Conservation (phyloP, 768 basidiomycete genomes). For the Phanerodontia chrysosporium region DNA sequence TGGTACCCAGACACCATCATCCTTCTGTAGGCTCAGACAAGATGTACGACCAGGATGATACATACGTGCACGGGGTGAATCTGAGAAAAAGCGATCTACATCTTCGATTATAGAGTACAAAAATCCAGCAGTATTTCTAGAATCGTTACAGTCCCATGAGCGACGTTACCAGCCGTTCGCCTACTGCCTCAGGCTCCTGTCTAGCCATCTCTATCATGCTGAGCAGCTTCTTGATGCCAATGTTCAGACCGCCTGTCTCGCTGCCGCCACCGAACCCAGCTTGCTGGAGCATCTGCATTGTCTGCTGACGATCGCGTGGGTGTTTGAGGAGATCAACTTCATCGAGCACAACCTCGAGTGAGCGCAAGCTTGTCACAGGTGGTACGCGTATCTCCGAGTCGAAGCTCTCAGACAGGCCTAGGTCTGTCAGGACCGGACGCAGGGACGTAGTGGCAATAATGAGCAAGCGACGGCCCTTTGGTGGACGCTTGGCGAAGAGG, state of each 20-base stretch:
- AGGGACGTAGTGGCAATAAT: conserved; percentile 92
- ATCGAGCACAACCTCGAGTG: conserved; percentile 72
- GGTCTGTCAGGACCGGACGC: conserved; percentile 77
- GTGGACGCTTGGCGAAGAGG: conserved; percentile 82
- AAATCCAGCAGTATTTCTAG: not conserved
- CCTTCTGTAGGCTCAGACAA: not conserved
- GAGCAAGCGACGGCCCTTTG: conserved; percentile 90
- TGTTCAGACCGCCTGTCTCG: conserved; percentile 50
- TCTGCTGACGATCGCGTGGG: conserved; percentile 48
- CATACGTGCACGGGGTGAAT: too few relatives aligned
- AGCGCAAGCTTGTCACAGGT: conserved; percentile 65
- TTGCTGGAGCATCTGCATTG: conserved; percentile 63
- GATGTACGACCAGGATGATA: too few relatives aligned
- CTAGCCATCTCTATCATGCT: conserved; percentile 94
- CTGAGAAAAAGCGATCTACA: not conserved
- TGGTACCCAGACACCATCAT: not conserved
- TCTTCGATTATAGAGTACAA: not conserved
- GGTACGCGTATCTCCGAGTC: conserved; percentile 85
- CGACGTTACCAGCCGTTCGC: conserved; percentile 60
- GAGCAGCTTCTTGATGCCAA: conserved; percentile 93
- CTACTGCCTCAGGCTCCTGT: conserved; percentile 86
- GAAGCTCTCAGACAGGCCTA: conserved; percentile 86
- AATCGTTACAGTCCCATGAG: conserved; percentile 47
- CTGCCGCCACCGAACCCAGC: conserved; percentile 64
- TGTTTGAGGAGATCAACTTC: conserved; percentile 76